Base-by-base conservation (phyloP, 495 filamentous ascomycete species). In the Collariella sp. region DNA sequence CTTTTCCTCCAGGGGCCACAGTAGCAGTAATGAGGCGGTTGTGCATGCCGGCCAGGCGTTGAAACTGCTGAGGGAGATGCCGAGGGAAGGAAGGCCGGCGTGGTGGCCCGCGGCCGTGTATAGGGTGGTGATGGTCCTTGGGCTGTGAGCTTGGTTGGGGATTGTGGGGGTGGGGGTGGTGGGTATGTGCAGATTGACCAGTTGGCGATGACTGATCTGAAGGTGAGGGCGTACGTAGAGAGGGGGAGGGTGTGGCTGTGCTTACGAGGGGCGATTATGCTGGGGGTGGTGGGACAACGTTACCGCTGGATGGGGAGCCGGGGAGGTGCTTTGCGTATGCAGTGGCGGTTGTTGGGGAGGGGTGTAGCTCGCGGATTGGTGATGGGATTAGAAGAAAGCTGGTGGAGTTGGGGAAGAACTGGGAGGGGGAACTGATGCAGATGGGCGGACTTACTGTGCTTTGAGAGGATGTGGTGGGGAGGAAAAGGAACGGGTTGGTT, bases 1-100 rank as follows among this genome's bases (percentile, higher is more conserved):
- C 52, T 69, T 68, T 50, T 70, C n/a, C n/a, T n/a, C n/a, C n/a
- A n/a, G n/a, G n/a, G n/a, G n/a, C n/a, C n/a, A n/a, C n/a, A n/a
- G n/a, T n/a, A n/a, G 78, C 50, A 70, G 71, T 39, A 75, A 80
- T 53, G 73, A 81, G 50, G 76, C 80, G 20, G 66, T 83, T 41
- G 78, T 78, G 66, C 81, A 84, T 61, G 78, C 73, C 60, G 81
- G 82, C 1, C 82, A 84, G 63, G 73, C 83, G 1, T 64, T 78
- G 39, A 71, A 78, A 5, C 70, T 81, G 2, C 52, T 84, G 29
- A 65, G 73, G 3, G 53, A 55, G 2, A 78, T 80, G 70, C 70
- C 68, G 3, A 62, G 60, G 10, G 63, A 72, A 26, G 59, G 67
- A 7, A 68, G 73, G 4, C 79, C 79, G 0, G 68, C 59, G 19